Conservation (phyloP, 2,329 filamentous ascomycete genomes). For the Exutisphaerella laricina region DNA sequence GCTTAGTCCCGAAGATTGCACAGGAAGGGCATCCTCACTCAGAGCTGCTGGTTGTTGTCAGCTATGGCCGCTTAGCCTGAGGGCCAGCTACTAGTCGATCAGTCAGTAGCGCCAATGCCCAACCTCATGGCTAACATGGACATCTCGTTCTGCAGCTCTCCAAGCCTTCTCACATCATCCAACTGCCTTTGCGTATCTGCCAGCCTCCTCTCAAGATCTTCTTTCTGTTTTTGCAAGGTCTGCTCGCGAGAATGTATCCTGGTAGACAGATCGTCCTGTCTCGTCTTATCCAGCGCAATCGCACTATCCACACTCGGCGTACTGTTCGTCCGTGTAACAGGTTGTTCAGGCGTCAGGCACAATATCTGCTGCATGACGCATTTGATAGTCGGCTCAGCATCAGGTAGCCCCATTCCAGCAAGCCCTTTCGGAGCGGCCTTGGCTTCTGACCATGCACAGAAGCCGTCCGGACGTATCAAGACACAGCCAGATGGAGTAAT, state of each 20-base stretch:
- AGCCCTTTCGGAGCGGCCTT: background rate
- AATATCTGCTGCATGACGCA: slow-evolving; percentile 3
- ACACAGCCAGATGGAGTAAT: slow-evolving; percentile 55
- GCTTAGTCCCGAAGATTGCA: no score
- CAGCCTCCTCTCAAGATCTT: background rate
- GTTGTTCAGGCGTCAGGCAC: background rate
- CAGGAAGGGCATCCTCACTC: no score
- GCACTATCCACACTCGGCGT: slow-evolving; percentile 1
- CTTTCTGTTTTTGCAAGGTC: background rate
- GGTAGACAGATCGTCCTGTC: background rate
- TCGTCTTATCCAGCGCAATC: background rate
- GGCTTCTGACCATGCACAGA: slow-evolving; percentile 47
- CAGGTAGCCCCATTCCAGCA: background rate
- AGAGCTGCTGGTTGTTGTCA: no score
- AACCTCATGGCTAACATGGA: background rate
- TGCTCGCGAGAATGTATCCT: background rate
- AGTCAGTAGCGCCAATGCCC: no score
- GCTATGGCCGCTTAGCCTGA: no score
- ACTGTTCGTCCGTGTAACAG: background rate
- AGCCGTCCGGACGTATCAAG: slow-evolving; percentile 54
- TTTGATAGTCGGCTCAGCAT: slow-evolving; percentile 1
- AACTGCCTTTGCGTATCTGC: background rate
- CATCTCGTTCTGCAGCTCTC: background rate
- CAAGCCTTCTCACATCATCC: background rate
- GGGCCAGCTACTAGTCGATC: no score